Base-by-base conservation (phyloP, 2,329 filamentous ascomycete species). In the Fonsecaea nubica region DNA sequence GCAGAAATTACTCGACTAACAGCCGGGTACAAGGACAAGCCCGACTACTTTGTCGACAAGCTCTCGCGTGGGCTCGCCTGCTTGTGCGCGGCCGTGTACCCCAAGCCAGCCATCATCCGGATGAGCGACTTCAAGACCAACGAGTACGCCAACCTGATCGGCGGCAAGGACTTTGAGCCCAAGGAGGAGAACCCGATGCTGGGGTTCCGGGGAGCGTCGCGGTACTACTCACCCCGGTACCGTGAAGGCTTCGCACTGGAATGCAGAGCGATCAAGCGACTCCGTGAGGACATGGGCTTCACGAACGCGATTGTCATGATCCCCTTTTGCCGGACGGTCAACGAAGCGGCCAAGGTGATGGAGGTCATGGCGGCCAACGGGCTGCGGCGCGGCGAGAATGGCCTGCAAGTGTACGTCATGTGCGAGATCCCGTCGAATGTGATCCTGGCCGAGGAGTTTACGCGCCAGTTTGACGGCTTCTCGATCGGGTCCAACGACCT, bases 121-220 rank as follows among this genome's bases (percentile, higher is more conserved):
- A 73, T 80, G 73, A 80, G 78, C 62, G 78, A 80, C 68, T 80
- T 80, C 68, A 80, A 80, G 66, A 79, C 77, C 2, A 80, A 80
- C 63, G 79, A 79, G 64, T 80, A 80, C 69, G 76, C 77, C 1
- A 71, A 74, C 30, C 78, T 80, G 32, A 75, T 80, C 52, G 79
- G 79, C 12, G 79, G 78, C 21, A 71, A 73, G 2, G 75, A 80
- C 62, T 80, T 80, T 63, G 78, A 80, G 69, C 75, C 76, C 1
- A 68, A 73, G 21, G 78, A 80, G 58, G 77, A 80, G 32, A 80
- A 80, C 50, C 79, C 78, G 1, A 80, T 80, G 78, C 67, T 80
- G 7, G 79, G 79, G 8, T 80, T 80, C 68, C 78, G 78, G 6
- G 79, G 79, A 25, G 78, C 78, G 15, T 80, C 78, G 3, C 76